These are phyloP conservation scores for Microglena sp. DNA, from an alignment of 139 green algal genomes.

Conservation along the genomic window DNA sequence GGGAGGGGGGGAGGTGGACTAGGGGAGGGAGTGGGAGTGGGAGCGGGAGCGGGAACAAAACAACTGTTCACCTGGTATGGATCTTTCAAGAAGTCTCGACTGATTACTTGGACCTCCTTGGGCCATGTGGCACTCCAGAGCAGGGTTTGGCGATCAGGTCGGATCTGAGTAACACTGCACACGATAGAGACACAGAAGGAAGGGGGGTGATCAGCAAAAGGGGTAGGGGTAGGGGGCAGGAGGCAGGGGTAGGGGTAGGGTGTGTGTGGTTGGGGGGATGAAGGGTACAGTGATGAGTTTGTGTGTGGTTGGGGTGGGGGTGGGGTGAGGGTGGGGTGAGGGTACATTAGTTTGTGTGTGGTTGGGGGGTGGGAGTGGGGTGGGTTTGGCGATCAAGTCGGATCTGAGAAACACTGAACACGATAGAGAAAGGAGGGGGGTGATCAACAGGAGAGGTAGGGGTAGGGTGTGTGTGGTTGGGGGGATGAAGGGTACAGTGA, in stretches of 20 bases:
- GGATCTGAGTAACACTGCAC: conserved; percentile 69
- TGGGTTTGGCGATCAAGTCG: not conserved
- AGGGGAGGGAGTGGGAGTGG: too few relatives aligned
- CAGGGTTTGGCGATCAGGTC: conserved; percentile 85
- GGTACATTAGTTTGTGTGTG: not conserved
- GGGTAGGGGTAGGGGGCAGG: too few relatives aligned
- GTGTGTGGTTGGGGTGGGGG: not conserved
- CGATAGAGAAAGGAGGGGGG: not conserved
- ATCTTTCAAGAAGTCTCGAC: conserved; percentile 74
- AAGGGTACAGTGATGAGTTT: too few relatives aligned
- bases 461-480: not conserved
- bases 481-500: too few relatives aligned
- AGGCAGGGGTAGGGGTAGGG: too few relatives aligned
- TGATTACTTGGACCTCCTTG: conserved; percentile 78
- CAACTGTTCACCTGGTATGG: conserved; percentile 56
- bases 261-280: too few relatives aligned
- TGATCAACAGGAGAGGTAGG: not conserved
- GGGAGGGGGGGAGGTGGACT: too few relatives aligned
- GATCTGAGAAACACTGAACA: not conserved
- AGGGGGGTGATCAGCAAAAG: not conserved
- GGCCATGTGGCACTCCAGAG: conserved; percentile 95
- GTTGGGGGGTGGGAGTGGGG: not conserved
- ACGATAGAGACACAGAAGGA: not conserved
- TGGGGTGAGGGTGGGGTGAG: too few relatives aligned
- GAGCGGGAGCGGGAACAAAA: too few relatives aligned